Conservation (phyloP, 106 monocot genomes). For the Dendrobium chrysotoxum region DNA sequence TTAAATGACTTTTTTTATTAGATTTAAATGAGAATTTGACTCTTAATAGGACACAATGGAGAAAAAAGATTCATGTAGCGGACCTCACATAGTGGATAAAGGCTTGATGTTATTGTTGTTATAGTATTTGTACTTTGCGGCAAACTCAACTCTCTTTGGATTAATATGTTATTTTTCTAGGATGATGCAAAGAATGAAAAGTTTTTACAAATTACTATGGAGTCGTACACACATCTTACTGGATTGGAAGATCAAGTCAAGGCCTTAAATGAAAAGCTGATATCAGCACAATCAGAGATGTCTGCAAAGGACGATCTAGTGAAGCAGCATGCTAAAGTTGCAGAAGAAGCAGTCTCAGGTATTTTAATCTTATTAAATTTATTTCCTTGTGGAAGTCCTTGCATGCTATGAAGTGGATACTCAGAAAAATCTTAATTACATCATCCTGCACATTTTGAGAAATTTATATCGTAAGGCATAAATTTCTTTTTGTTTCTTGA, state of each 20-base stretch:
- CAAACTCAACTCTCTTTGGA: slow-evolving; percentile 1
- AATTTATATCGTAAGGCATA: not conserved
- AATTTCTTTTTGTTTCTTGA: not conserved
- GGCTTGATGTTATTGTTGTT: no score
- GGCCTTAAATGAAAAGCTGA: slow-evolving; percentile 32
- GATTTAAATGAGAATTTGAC: no score
- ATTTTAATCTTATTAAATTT: not conserved
- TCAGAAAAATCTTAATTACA: not conserved
- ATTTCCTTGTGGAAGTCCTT: not conserved
- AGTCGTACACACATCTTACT: slow-evolving; percentile 39
- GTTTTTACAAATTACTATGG: slow-evolving; percentile 51
- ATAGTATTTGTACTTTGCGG: not conserved
- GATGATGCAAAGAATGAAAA: slow-evolving; percentile 30
- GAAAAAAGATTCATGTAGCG: no score
- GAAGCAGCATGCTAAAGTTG: slow-evolving; percentile 78
- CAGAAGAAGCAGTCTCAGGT: slow-evolving; percentile 82
- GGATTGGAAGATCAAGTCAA: slow-evolving; percentile 58
- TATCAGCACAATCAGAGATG: slow-evolving; percentile 53
- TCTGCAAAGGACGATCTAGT: slow-evolving; percentile 56
- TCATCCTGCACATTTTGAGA: not conserved
- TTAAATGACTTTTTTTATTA: no score
- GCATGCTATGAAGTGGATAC: not conserved
- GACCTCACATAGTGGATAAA: no score
- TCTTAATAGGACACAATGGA: no score
- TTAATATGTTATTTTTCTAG: slow-evolving; percentile 20